Conservation (phyloP, 306 rosid genomes). For the Elaeagnus macrophylla region DNA sequence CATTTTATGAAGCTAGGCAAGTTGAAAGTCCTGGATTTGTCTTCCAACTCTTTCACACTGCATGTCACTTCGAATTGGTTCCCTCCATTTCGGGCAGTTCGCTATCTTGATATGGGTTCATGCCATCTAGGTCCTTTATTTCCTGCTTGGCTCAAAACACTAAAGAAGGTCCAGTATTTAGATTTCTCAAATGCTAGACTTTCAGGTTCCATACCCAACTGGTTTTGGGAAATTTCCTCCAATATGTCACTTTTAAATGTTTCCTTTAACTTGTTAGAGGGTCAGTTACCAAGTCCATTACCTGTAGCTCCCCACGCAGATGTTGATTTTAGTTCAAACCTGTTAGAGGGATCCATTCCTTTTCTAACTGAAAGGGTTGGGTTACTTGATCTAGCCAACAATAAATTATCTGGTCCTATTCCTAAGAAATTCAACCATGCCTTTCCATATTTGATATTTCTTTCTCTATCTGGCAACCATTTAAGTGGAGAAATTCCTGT, state of each 20-base stretch:
- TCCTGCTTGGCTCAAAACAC: constrained; percentile 40
- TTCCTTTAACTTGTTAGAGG: constrained; percentile 25
- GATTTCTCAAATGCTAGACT: constrained; percentile 39
- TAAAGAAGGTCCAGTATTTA: neutral
- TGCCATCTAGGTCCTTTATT: constrained; percentile 35
- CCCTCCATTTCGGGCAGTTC: constrained; percentile 27
- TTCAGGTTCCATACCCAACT: constrained; percentile 26
- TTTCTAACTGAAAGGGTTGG: neutral
- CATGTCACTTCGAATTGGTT: constrained; percentile 29
- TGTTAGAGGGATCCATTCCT: constrained; percentile 29
- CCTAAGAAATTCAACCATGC: constrained; percentile 16
- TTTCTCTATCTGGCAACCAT: constrained; percentile 31
- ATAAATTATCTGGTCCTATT: constrained; percentile 27
- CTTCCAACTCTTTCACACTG: constrained; percentile 29
- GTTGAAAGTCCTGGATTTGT: constrained; percentile 1
- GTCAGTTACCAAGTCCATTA: constrained; percentile 27
- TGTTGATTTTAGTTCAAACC: constrained; percentile 31
- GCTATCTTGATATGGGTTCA: constrained; percentile 19
- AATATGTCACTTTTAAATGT: constrained; percentile 16
- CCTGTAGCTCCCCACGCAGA: neutral
- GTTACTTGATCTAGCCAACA: constrained; percentile 37
- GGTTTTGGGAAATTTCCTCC: constrained; percentile 39
- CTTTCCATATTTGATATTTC: constrained; percentile 5
- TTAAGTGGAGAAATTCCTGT: constrained; percentile 33
- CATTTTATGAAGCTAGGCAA: constrained; percentile 25